These are phyloP conservation scores for Cryphonectria nitschkei DNA, from an alignment of 2,329 filamentous ascomycete species.

Conservation along the genomic window DNA sequence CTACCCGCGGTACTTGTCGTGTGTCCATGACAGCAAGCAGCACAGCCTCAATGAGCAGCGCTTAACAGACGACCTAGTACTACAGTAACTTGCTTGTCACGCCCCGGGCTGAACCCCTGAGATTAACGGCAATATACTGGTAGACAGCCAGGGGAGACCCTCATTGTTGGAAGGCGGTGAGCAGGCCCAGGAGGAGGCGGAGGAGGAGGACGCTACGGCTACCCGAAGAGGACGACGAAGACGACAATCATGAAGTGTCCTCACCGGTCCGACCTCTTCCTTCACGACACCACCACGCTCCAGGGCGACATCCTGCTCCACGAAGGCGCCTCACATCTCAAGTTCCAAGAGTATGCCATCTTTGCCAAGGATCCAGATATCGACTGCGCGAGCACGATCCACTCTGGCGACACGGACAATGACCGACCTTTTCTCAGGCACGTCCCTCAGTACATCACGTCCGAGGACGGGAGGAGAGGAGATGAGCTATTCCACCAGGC, in stretches of 20 bases:
- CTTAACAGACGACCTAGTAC: background rate
- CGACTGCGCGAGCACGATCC: constrained; percentile 32
- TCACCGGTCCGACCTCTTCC: constrained; percentile 41
- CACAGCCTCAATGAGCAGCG: background rate
- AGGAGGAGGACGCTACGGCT: background rate
- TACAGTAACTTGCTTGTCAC: background rate
- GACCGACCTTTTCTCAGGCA: constrained; percentile 31
- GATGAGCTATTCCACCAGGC: constrained; percentile 40
- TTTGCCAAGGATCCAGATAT: constrained; percentile 31
- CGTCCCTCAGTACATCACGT: constrained; percentile 40
- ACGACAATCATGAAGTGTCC: constrained; percentile 8
- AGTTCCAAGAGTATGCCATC: constrained; percentile 45
- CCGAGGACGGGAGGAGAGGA: constrained; percentile 38
- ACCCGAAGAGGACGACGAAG: background rate
- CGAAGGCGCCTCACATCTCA: constrained; percentile 39
- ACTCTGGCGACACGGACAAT: constrained; percentile 26
- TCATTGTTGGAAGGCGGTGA: background rate
- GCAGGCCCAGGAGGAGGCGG: background rate
- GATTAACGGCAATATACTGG: background rate
- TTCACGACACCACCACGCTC: constrained; percentile 41
- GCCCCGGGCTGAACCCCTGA: background rate
- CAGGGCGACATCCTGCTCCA: constrained; percentile 41
- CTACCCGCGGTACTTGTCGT: background rate
- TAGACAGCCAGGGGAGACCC: background rate
- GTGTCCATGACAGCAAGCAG: background rate